Evolutionary conservation across 164 flowering plant species (phyloP), one percentile per base, ranked within the genome.

Genomic region (Chloranthus sessilifolius): DNA sequence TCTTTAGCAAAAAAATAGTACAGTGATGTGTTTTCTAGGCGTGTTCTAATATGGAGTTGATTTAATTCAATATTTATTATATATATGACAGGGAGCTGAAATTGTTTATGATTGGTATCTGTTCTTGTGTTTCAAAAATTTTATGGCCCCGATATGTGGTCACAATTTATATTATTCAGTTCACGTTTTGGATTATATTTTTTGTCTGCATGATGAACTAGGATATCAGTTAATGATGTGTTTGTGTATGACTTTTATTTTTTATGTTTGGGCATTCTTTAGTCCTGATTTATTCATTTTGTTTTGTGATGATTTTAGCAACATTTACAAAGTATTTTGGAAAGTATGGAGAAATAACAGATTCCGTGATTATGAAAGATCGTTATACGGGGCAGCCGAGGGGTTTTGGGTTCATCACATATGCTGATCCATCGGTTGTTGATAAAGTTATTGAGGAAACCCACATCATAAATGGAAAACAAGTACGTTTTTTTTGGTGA

Each of bases 331-430:
- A 81, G 74, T 74, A 91, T 59, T 91, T 91, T 64, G 96, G 73
- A 24, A 77, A 81, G 47, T 91, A 91, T 61, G 98, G 98, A 8
- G 90, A 83, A 60, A 83, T 91, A 27, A 74, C 72, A 0, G 98
- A 91, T 58, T 79, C 83, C 0, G 98, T 91, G 23, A 88, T 91
- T n/a, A 83, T 91, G 96, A 85, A 82, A 51, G 98, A 91, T 62
- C 75, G 88, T 19, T 51, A 58, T 43, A 76, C 89, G 0, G 83
- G 85, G 10, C 82, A 73, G 35, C 98, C 96, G 0, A 74, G 98
- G 47, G 98, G 96, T n/a, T 91, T 91, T 52, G 98, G 96, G 7
- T 91, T 91, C 47, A 82, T 91, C 3, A 91, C 96, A 1, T 88
- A 76, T 69, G 95, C 82, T n/a, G 98, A 88, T 55, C 95, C 92